A percentile compares a stretch with the other conserved stretches of the same genome.
phyloP scores from a whole-genome alignment of 371 early-diverging fungal genomes.

The Mortierella sp. region DNA sequence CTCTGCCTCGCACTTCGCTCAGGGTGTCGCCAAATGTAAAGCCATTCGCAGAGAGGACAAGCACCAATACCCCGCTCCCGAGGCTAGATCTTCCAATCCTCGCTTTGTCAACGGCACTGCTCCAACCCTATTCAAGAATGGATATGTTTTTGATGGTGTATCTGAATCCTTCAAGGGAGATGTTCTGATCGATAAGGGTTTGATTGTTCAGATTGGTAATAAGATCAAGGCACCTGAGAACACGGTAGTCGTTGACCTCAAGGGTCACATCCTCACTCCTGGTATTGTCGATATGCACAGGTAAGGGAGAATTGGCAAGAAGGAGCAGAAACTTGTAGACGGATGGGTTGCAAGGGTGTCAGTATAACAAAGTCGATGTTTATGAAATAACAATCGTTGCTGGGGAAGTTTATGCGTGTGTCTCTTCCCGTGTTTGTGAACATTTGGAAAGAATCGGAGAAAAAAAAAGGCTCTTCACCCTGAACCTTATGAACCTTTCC shows the following conservation, averaged over 20 bases:
- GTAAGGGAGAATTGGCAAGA: no score
- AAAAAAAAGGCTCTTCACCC: no score
- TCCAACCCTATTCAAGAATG: constrained; percentile 65
- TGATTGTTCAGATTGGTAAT: constrained; percentile 64
- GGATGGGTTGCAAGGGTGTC: no score
- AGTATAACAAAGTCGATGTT: no score
- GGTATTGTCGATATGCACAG: constrained; percentile 89
- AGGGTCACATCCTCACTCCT: constrained; percentile 80
- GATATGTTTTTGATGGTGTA: constrained; percentile 68
- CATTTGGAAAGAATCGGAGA: no score
- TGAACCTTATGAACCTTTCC: no score
- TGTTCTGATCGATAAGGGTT: constrained; percentile 67
- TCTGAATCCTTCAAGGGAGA: constrained; percentile 63
- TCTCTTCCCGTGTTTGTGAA: no score
- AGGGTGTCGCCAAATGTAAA: constrained; percentile 63
- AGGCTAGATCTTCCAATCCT: constrained; percentile 56
- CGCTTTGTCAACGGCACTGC: constrained; percentile 55
- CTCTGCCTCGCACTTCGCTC: constrained; percentile 58
- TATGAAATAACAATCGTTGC: no score
- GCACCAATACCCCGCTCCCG: constrained; percentile 47
- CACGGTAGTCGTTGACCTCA: constrained; percentile 69
- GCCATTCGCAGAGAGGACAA: constrained; percentile 44
- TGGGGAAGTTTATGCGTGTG: no score
- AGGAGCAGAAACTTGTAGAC: not conserved
- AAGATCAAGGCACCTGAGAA: constrained; percentile 49